A percentile compares a stretch with the other conserved stretches of the same genome.
Conservation (phyloP, 441 rosid species). For the Hura crepitans region DNA sequence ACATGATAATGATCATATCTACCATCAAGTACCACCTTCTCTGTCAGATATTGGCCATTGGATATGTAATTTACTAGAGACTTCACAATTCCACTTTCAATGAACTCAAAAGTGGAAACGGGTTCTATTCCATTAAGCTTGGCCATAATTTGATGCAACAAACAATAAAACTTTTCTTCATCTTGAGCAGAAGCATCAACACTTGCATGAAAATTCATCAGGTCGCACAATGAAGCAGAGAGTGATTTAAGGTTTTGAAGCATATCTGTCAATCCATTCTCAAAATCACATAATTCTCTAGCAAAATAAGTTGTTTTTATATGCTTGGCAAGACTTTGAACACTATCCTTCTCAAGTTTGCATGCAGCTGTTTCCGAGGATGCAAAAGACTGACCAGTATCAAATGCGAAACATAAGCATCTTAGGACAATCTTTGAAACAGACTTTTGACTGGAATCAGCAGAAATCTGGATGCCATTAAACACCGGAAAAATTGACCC, state of each 20-base stretch:
- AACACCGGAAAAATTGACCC: conserved; percentile 41
- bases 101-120: conserved; percentile 89
- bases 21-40: conserved; percentile 33
- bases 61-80: conserved; percentile 65
- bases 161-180: conserved; percentile 46
- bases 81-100: conserved; percentile 85
- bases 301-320: conserved; percentile 61
- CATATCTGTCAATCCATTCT: conserved; percentile 74
- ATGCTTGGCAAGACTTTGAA: conserved; percentile 61
- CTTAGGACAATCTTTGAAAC: conserved; percentile 47
- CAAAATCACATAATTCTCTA: conserved; percentile 50
- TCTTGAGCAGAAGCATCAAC: conserved; percentile 34
- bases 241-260: conserved; percentile 71
- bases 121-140: conserved; percentile 75
- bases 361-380: conserved; percentile 48
- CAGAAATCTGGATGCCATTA: conserved; percentile 44
- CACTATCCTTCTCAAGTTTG: conserved; percentile 65
- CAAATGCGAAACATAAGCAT: conserved; percentile 86
- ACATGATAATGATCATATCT: conserved; percentile 27
- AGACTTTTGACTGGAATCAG: conserved; percentile 46
- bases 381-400: conserved; percentile 36
- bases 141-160: conserved; percentile 54
- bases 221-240: conserved; percentile 54
- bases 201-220: conserved; percentile 36
- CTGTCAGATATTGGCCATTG: conserved; percentile 51